Evolutionary conservation across 495 filamentous ascomycete species (phyloP).

Genomic region (Podospora tetraspora): DNA sequence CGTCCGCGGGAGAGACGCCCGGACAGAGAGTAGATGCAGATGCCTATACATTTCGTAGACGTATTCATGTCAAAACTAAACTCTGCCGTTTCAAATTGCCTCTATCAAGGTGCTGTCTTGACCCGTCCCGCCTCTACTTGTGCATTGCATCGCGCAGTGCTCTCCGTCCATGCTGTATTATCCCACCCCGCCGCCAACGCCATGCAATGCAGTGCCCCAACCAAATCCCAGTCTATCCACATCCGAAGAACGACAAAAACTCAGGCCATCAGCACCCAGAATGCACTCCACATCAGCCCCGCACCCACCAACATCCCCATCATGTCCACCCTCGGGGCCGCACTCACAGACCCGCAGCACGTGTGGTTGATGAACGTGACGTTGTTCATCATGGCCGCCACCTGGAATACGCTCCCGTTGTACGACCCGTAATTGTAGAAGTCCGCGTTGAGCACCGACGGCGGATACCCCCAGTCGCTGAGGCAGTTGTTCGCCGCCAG

Average conservation of each 20-base stretch:
- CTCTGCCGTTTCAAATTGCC: background rate
- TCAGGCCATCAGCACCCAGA: constrained; percentile 10
- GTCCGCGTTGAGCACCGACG: constrained; percentile 86
- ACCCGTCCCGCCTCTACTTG: background rate
- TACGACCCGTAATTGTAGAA: constrained; percentile 71
- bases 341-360: constrained; percentile 59
- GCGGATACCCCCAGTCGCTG: constrained; percentile 61
- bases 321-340: constrained; percentile 15
- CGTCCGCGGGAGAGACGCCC: background rate
- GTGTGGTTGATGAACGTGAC: constrained; percentile 64
- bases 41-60: background rate
- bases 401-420: constrained; percentile 81
- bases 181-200: background rate
- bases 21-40: background rate
- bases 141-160: background rate
- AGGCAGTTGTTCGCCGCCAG: constrained; percentile 62
- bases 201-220: constrained; percentile 1
- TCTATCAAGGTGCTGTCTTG: background rate
- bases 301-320: constrained; percentile 8
- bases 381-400: constrained; percentile 78
- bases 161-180: background rate
- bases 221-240: background rate
- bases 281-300: constrained; percentile 12
- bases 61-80: background rate
- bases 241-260: background rate